These are phyloP conservation scores for Hymenoscyphus scutula DNA, from an alignment of 2,329 filamentous ascomycete species.

Conservation along the genomic window DNA sequence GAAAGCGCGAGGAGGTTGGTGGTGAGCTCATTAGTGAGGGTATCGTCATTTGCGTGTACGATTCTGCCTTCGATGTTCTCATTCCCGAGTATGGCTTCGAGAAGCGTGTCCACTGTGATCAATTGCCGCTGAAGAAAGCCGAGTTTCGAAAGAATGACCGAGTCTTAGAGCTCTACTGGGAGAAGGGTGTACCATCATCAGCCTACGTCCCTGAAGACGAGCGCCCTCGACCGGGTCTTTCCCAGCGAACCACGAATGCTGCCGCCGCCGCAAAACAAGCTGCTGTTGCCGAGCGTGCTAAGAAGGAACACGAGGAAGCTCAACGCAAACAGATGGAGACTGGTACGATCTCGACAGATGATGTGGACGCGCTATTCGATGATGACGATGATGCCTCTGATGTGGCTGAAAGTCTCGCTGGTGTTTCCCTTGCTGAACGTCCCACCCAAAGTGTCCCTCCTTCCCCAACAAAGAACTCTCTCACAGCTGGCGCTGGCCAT, in stretches of 20 bases:
- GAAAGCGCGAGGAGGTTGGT: conserved; percentile 78
- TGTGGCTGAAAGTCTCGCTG: conserved; percentile 85
- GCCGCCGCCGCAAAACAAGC: conserved; percentile 75
- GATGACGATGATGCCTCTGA: conserved; percentile 82
- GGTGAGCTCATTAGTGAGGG: conserved; percentile 94
- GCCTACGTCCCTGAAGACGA: conserved; percentile 97
- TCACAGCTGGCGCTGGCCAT: conserved; percentile 55
- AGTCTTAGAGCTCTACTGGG: conserved; percentile 96
- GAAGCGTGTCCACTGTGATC: conserved; percentile 98
- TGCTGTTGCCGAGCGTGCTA: conserved; percentile 76
- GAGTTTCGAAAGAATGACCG: conserved; percentile 97
- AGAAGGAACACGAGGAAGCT: conserved; percentile 85
- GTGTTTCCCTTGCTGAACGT: conserved; percentile 83
- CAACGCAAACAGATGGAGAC: conserved; percentile 93
- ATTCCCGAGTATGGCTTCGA: conserved; percentile 99
- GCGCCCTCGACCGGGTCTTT: conserved; percentile 77
- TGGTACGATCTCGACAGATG: conserved; percentile 88
- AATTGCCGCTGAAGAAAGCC: conserved; percentile 97
- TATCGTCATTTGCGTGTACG: conserved; percentile 95
- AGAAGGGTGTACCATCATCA: conserved; percentile 96
- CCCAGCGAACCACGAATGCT: conserved; percentile 71
- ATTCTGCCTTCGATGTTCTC: conserved; percentile 96
- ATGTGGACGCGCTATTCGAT: conserved; percentile 92
- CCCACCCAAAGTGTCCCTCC: conserved; percentile 94
- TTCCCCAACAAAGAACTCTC: conserved; percentile 76